A percentile compares a stretch with the other conserved stretches of the same genome.
phyloP scores from a whole-genome alignment of 176 grass and related monocot species.

The Paspalum notatum region DNA sequence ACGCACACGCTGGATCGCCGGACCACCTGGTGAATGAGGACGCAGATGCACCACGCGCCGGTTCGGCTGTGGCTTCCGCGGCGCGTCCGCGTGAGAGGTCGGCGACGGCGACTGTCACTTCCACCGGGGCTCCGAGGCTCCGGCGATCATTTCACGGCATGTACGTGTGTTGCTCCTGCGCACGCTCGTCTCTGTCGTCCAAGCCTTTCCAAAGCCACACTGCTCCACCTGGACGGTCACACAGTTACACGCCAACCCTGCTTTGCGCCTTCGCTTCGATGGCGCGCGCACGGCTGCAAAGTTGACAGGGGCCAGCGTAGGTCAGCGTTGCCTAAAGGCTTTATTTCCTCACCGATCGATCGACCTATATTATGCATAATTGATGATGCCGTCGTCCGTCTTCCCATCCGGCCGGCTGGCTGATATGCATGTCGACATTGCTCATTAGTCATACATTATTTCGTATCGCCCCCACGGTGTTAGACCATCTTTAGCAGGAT shows the following conservation, averaged over 20 bases:
- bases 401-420: not conserved
- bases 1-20: not conserved
- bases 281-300: not conserved
- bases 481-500: too few species aligned
- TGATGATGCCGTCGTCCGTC: not conserved
- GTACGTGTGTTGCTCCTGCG: too few species aligned
- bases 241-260: not conserved
- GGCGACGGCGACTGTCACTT: not conserved
- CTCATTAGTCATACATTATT: not conserved
- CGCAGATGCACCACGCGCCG: not conserved
- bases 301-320: slow-evolving; percentile 10
- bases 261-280: too few species aligned
- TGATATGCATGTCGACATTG: slow-evolving; percentile 29
- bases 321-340: slow-evolving; percentile 26
- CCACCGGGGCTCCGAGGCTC: too few species aligned
- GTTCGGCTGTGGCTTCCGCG: not conserved
- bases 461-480: not conserved
- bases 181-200: not conserved
- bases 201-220: too few species aligned
- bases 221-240: not conserved
- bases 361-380: too few species aligned
- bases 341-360: not conserved
- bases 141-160: not conserved
- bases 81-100: not conserved
- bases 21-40: not conserved